phyloP scores from a whole-genome alignment of 345 rosid genomes.

The Atalantia buxifolia region DNA sequence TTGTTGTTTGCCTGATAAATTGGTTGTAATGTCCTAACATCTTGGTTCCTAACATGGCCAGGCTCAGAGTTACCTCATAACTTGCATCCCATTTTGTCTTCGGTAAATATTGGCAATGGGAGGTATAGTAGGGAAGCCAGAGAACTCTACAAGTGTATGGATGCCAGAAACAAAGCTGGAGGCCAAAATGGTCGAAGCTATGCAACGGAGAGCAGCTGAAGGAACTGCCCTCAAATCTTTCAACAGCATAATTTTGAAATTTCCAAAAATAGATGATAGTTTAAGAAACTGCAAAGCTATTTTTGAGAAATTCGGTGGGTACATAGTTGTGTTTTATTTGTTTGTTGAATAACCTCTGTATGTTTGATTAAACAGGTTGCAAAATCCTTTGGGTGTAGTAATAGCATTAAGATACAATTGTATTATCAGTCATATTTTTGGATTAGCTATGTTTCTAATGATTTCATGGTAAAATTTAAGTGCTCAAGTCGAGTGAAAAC shows the following conservation, averaged over 20 bases:
- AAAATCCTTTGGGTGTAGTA: background rate
- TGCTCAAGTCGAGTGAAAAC: background rate
- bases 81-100: constrained; percentile 12
- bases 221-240: constrained; percentile 76
- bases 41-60: constrained; percentile 11
- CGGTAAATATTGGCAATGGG: constrained; percentile 47
- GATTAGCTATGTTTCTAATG: background rate
- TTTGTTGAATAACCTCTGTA: background rate
- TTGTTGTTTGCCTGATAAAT: background rate
- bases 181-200: constrained; percentile 75
- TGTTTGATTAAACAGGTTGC: background rate
- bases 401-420: background rate
- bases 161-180: constrained; percentile 79
- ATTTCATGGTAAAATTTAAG: background rate
- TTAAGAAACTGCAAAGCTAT: constrained; percentile 80
- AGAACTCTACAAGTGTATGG: constrained; percentile 34
- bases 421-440: background rate
- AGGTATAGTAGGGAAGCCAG: constrained; percentile 44
- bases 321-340: background rate
- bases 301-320: constrained; percentile 79
- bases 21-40: background rate
- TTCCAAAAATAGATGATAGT: constrained; percentile 82
- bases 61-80: constrained; percentile 12
- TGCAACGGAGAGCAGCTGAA: constrained; percentile 58
- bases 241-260: constrained; percentile 80